Evolutionary conservation across 169 alveolate species (phyloP), one percentile per base, ranked within the genome.

Genomic region (Perkinsus marinus): DNA sequence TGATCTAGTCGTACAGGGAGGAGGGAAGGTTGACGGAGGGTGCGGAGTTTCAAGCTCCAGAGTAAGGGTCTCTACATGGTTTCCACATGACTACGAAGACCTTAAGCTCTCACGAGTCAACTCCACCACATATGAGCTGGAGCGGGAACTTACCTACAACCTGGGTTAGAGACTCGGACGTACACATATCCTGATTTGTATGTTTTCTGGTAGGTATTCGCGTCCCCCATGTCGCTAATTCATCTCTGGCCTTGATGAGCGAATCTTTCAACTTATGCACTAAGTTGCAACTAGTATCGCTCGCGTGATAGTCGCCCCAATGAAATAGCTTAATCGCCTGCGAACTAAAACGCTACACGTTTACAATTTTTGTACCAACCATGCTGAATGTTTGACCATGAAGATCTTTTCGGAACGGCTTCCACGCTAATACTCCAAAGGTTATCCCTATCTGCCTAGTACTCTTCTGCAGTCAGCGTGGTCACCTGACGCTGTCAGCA

Each of bases 201-300:
- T n/a, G n/a, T n/a, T n/a, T n/a, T n/a, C n/a, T n/a, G n/a, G n/a
- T n/a, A n/a, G n/a, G n/a, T n/a, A n/a, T n/a, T n/a, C n/a, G n/a
- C n/a, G n/a, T n/a, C n/a, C n/a, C n/a, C n/a, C n/a, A n/a, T n/a
- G n/a, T n/a, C n/a, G n/a, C n/a, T n/a, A n/a, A n/a, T n/a, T n/a
- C n/a, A n/a, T n/a, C n/a, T n/a, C n/a, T n/a, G n/a, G n/a, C n/a
- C 39, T 90, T 30, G 91, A 90, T 90, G 91, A 90, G 91, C 69
- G 39, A 38, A n/a, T n/a, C n/a, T n/a, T n/a, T n/a, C n/a, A n/a
- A n/a, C n/a, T n/a, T n/a, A n/a, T n/a, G n/a, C n/a, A n/a, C n/a
- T n/a, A n/a, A n/a, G n/a, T n/a, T n/a, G n/a, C n/a, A n/a, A n/a
- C n/a, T n/a, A n/a, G n/a, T n/a, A n/a, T n/a, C n/a, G n/a, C n/a